A percentile compares a stretch with the other conserved stretches of the same genome.
These are phyloP conservation scores for Echeveria elegans DNA, from an alignment of 164 flowering plant species.

Conservation along the genomic window DNA sequence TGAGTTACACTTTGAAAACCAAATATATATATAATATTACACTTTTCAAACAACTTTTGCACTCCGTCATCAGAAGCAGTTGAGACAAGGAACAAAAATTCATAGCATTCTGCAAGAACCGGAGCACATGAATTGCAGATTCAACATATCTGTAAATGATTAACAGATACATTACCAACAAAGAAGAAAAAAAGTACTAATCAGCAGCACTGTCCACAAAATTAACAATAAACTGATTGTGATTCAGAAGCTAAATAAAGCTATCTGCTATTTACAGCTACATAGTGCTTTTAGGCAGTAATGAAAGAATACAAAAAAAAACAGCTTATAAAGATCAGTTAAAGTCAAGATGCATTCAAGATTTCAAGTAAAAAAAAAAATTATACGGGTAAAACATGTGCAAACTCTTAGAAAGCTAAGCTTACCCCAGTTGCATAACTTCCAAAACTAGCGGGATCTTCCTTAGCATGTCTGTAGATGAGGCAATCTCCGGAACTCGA, in stretches of 20 bases:
- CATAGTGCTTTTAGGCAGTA: neutral
- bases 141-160: neutral
- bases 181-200: neutral
- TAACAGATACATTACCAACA: neutral
- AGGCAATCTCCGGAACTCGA: constrained; percentile 78
- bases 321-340: neutral
- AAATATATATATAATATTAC: no score
- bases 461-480: constrained; percentile 59
- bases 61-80: constrained; percentile 52
- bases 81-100: constrained; percentile 54
- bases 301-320: neutral
- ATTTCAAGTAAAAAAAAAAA: neutral
- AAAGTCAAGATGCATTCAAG: neutral
- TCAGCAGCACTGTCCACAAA: neutral
- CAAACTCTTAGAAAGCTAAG: constrained; percentile 13
- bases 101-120: constrained; percentile 62
- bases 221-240: no score
- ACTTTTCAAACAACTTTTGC: constrained; percentile 30
- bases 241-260: neutral
- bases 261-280: neutral
- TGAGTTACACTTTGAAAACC: no score
- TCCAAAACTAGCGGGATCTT: constrained; percentile 64
- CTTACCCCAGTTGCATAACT: constrained; percentile 37
- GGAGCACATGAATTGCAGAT: constrained; percentile 39
- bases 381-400: neutral